Evolutionary conservation across 2,329 filamentous ascomycete species (phyloP).

Genomic region (Trichoderma aggressivum): DNA sequence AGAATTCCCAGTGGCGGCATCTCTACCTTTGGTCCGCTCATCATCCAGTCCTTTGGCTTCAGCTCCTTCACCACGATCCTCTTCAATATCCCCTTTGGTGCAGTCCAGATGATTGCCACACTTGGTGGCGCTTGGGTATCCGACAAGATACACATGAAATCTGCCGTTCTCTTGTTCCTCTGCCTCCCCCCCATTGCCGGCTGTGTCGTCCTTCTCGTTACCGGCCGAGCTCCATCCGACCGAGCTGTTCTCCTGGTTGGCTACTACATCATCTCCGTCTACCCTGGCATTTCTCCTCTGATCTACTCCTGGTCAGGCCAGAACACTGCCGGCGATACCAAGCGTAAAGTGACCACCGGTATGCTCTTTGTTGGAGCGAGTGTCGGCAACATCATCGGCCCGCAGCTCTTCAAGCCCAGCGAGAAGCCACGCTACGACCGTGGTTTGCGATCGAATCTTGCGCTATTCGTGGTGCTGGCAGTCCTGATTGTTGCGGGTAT

Average conservation of each 20-base stretch:
- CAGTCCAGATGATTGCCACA: constrained; percentile 57
- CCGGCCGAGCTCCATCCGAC: constrained; percentile 43
- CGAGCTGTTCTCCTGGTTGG: constrained; percentile 51
- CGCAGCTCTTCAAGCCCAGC: constrained; percentile 54
- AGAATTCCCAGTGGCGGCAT: constrained; percentile 55
- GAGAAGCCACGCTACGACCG: constrained; percentile 57
- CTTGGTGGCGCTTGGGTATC: constrained; percentile 56
- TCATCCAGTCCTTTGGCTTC: constrained; percentile 57
- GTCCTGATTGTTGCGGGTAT: constrained; percentile 40
- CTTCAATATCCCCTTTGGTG: constrained; percentile 60
- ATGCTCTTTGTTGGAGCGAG: constrained; percentile 60
- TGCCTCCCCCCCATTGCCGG: constrained; percentile 57
- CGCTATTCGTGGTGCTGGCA: constrained; percentile 56
- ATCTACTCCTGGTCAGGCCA: constrained; percentile 56
- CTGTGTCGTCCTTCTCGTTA: constrained; percentile 50
- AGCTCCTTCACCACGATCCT: constrained; percentile 53
- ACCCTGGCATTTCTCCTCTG: constrained; percentile 53
- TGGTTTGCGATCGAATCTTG: constrained; percentile 57
- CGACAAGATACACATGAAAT: constrained; percentile 53
- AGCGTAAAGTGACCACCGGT: constrained; percentile 61
- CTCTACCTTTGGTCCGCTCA: constrained; percentile 56
- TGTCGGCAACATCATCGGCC: constrained; percentile 63
- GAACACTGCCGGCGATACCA: constrained; percentile 64
- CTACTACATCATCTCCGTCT: constrained; percentile 59
- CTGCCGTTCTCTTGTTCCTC: constrained; percentile 50